Base-by-base conservation (phyloP, 768 basidiomycete species). In the Auriscalpium vulgare region DNA sequence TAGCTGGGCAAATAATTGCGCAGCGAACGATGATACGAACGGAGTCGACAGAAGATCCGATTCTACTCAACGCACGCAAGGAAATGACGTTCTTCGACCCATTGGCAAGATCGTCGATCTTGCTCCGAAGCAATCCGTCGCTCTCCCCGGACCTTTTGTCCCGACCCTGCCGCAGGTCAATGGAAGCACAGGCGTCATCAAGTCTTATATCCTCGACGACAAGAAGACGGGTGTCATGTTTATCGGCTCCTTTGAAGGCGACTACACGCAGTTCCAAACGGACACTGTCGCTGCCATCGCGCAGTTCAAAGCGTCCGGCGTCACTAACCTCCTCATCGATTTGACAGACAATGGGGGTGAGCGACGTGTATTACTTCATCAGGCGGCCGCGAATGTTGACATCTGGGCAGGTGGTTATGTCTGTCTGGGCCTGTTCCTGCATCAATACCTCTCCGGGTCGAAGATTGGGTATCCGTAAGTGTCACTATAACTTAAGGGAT, bases 181-280 rank as follows among this genome's bases (percentile, higher is more conserved):
- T 36, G 82, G 78, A 3, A 80, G 76, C 53, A 66, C 66, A 38
- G 81, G 78, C 21, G 76, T 78, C 10, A 78, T 83, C 60, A 79
- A 80, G 64, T 78, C 79, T 1, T 84, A 72, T 63, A 71, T 84
- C 34, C 69, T 84, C 8, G 77, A 80, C 2, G 78, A 75, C 56
- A 78, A 77, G 21, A 74, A 74, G 59, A 84, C 82, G 1, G 83
- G 82, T 13, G 84, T 84, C 6, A 81, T 83, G 76, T 82, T 79
- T 59, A 74, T 84, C 6, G 81, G 83, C 13, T 81, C 81, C 0
- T 86, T 86, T 61, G 74, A 67, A 21, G 73, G 57, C 4, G 74
- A 82, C 61, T 81, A 77, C 61, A 60, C 67, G 50, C 68, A 71
- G 36, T 84, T 84, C 74, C 81, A 81, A 65, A 57, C 64, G 0